A percentile compares a stretch with the other conserved stretches of the same genome.
phyloP scores from a whole-genome alignment of 306 rosid genomes.

The barrel medic (Medicago truncatula) region MtrunA17r5.0-ANR NC_053042.1:47338001-47338500 shows the following conservation, averaged over 20 bases:
- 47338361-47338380: slow-evolving; percentile 19
- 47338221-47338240: neutral
- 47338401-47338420: neutral
- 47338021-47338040: too few relatives aligned
- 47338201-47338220: neutral
- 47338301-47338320: slow-evolving; percentile 28
- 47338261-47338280: neutral
- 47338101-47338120: too few relatives aligned
- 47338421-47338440: slow-evolving; percentile 38
- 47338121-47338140: too few relatives aligned
- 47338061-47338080: too few relatives aligned
- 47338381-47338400: slow-evolving; percentile 25
- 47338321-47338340: neutral
- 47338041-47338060: neutral
- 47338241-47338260: slow-evolving; percentile 34
- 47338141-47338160: too few relatives aligned
- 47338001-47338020: too few relatives aligned
- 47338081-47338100: too few relatives aligned
- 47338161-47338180: too few relatives aligned
- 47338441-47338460: slow-evolving; percentile 31
- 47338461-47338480: slow-evolving; percentile 37
- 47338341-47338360: slow-evolving; percentile 15
- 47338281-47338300: neutral
- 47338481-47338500: slow-evolving; percentile 41
- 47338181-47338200: too few relatives aligned